phyloP scores from a whole-genome alignment of 2,329 filamentous ascomycete genomes.

The Fusarium decemcellulare region DNA sequence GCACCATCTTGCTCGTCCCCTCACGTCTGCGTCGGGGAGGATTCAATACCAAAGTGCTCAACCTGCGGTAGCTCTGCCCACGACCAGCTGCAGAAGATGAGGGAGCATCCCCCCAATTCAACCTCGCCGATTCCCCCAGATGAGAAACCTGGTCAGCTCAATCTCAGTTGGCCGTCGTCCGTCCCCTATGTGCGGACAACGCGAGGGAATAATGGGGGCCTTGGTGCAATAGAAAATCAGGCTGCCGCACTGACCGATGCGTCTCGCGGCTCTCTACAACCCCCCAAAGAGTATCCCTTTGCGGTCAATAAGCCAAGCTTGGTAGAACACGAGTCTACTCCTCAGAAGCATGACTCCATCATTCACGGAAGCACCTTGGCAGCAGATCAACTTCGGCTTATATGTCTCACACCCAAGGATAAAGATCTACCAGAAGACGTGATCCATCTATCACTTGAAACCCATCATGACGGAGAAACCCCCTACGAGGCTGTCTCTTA shows the following conservation, averaged over 20 bases:
- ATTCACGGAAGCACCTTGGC: neutral
- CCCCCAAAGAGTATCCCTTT: neutral
- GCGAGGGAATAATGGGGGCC: neutral
- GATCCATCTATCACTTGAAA: neutral
- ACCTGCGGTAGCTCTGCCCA: neutral
- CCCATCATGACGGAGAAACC: neutral
- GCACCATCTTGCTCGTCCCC: neutral
- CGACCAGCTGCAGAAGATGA: neutral
- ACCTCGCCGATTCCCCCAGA: neutral
- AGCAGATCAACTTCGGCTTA: neutral
- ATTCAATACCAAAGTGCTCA: neutral
- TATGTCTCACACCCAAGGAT: neutral
- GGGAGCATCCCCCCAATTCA: neutral
- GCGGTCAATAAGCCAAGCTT: too few species aligned
- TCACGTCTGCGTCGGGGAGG: neutral
- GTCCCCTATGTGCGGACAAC: neutral
- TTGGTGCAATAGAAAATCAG: neutral
- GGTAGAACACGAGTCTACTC: neutral
- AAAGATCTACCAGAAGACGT: neutral
- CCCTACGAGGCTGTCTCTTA: conserved; percentile 1
- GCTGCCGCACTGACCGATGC: neutral
- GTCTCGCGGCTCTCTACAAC: neutral
- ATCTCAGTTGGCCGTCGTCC: neutral
- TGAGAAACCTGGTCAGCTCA: neutral
- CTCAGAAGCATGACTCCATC: neutral